phyloP scores from a whole-genome alignment of 192 early-diverging fungal genomes.

The Mortierella claussenii region DNA sequence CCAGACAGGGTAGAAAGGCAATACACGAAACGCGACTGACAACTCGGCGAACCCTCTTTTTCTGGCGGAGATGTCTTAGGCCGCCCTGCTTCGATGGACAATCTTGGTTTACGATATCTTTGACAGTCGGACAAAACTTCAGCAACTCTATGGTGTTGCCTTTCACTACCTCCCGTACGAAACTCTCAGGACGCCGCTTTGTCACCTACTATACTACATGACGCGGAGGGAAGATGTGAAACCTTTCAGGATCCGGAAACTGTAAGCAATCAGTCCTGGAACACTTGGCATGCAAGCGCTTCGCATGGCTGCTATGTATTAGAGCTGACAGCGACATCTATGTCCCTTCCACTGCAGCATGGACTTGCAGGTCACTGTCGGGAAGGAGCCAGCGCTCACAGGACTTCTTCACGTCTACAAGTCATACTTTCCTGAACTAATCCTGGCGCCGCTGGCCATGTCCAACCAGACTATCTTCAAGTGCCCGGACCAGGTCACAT shows the following conservation, averaged over 20 bases:
- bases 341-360: conserved; percentile 32
- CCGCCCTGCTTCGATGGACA: conserved; percentile 57
- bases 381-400: conserved; percentile 52
- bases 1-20: too few relatives aligned
- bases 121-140: conserved; percentile 53
- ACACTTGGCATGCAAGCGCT: too few relatives aligned
- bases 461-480: conserved; percentile 53
- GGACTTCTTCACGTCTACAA: conserved; percentile 62
- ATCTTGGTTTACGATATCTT: conserved; percentile 60
- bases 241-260: conserved; percentile 60
- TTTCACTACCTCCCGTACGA: conserved; percentile 62
- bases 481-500: conserved; percentile 51
- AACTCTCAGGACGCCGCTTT: conserved; percentile 55
- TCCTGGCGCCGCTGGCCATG: conserved; percentile 38
- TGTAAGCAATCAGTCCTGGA: conserved; percentile 35
- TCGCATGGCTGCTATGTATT: too few relatives aligned
- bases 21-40: too few relatives aligned
- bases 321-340: background rate
- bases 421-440: conserved; percentile 57
- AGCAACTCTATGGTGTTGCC: conserved; percentile 59
- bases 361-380: conserved; percentile 44
- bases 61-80: too few relatives aligned
- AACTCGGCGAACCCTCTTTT: too few relatives aligned
- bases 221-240: conserved; percentile 62
- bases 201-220: conserved; percentile 62